Conservation (phyloP, 306 rosid species). For the Phaseolus lunatus region DNA sequence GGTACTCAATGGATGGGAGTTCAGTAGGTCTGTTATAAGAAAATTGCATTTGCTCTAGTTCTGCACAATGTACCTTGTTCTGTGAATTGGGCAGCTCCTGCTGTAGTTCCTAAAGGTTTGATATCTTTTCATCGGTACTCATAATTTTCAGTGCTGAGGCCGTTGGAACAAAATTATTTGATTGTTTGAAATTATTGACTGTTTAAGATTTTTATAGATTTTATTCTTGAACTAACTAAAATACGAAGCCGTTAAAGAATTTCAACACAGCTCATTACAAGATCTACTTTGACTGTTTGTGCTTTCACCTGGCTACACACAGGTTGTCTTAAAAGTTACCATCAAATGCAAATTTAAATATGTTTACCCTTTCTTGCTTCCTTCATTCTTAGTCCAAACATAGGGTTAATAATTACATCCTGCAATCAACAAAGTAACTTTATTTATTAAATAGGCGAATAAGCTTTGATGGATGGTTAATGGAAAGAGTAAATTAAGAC, state of each 20-base stretch:
- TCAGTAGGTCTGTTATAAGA: constrained; percentile 11
- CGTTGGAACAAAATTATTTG: constrained; percentile 15
- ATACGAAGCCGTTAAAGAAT: neutral
- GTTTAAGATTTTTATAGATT: constrained; percentile 9
- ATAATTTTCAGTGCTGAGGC: constrained; percentile 25
- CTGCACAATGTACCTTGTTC: constrained; percentile 14
- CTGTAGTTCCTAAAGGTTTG: neutral
- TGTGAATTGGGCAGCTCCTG: constrained; percentile 8
- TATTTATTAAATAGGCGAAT: neutral
- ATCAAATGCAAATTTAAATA: constrained; percentile 3
- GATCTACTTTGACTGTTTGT: neutral
- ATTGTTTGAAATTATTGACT: neutral
- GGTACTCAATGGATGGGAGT: neutral
- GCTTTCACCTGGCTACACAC: neutral
- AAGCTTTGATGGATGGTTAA: neutral
- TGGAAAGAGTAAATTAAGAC: constrained; percentile 6
- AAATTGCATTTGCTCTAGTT: constrained; percentile 4
- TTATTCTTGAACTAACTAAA: constrained; percentile 13
- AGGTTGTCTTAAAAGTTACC: neutral
- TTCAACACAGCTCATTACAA: neutral
- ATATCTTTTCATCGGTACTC: neutral
- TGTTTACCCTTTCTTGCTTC: neutral
- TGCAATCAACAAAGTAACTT: neutral
- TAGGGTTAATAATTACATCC: neutral
- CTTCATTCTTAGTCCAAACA: neutral